These are phyloP conservation scores for Lasiosphaeria miniovina DNA, from an alignment of 495 filamentous ascomycete genomes.

Conservation along the genomic window DNA sequence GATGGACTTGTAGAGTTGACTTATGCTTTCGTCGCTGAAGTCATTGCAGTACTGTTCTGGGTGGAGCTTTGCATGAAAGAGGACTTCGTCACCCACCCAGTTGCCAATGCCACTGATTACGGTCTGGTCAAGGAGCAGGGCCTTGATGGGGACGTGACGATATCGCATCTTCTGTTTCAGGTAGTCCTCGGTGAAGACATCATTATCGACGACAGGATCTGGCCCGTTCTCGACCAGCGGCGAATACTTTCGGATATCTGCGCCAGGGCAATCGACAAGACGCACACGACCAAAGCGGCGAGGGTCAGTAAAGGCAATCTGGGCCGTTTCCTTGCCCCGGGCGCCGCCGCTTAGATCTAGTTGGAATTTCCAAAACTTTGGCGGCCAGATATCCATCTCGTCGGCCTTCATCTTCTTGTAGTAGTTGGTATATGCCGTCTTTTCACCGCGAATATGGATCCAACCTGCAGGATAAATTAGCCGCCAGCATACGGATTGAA, in stretches of 20 bases:
- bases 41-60: slow-evolving; percentile 90
- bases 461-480: slow-evolving; percentile 55
- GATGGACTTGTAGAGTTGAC: slow-evolving; percentile 67
- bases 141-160: slow-evolving; percentile 82
- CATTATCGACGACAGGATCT: slow-evolving; percentile 82
- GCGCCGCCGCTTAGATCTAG: slow-evolving; percentile 54
- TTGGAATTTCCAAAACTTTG: slow-evolving; percentile 84
- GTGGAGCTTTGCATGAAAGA: slow-evolving; percentile 84
- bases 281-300: slow-evolving; percentile 74
- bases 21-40: slow-evolving; percentile 67
- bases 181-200: slow-evolving; percentile 70
- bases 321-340: slow-evolving; percentile 41
- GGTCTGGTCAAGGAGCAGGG: slow-evolving; percentile 81
- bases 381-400: slow-evolving; percentile 72
- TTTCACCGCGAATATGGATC: slow-evolving; percentile 77
- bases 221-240: slow-evolving; percentile 90
- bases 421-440: slow-evolving; percentile 63
- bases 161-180: slow-evolving; percentile 62
- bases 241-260: slow-evolving; percentile 67
- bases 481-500: not conserved
- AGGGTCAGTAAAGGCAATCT: slow-evolving; percentile 81
- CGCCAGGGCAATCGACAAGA: slow-evolving; percentile 74
- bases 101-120: slow-evolving; percentile 92
- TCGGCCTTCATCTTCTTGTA: slow-evolving; percentile 64
- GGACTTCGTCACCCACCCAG: slow-evolving; percentile 92